These are phyloP conservation scores for Rhododendron ferrugineum DNA, from an alignment of 148 eudicot genomes.

Conservation along the genomic window DNA sequence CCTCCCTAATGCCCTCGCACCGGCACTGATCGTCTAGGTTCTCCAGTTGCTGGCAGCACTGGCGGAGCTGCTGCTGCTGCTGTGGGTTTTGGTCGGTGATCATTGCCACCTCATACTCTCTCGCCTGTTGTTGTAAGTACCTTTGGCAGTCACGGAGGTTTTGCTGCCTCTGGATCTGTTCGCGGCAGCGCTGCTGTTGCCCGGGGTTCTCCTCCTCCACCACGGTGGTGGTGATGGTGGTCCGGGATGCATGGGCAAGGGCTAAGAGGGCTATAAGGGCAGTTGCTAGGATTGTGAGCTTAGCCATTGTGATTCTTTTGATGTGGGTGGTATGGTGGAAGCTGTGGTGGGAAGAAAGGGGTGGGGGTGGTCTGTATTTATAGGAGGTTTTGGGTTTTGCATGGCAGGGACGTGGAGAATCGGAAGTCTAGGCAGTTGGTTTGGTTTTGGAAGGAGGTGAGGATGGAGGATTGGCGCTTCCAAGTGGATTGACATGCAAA, in stretches of 20 bases:
- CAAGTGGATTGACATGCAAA: slow-evolving; percentile 1
- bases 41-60: slow-evolving; percentile 29
- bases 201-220: neutral
- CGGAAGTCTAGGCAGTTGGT: neutral
- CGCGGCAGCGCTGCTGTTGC: slow-evolving; percentile 16
- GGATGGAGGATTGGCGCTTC: neutral
- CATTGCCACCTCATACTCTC: neutral
- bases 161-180: slow-evolving; percentile 21
- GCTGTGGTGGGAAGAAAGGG: neutral
- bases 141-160: slow-evolving; percentile 24
- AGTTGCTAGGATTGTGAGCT: slow-evolving; percentile 1
- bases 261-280: slow-evolving; percentile 9
- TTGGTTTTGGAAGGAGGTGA: neutral
- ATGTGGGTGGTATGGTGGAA: neutral
- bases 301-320: slow-evolving; percentile 6
- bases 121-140: slow-evolving; percentile 10
- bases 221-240: slow-evolving; percentile 13
- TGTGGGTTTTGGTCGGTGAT: neutral
- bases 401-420: slow-evolving; percentile 14
- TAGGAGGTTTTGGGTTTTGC: slow-evolving; percentile 8
- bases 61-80: slow-evolving; percentile 18
- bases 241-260: slow-evolving; percentile 9
- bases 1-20: slow-evolving; percentile 21
- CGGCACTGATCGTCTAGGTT: slow-evolving; percentile 25
- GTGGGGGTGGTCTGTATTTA: slow-evolving; percentile 16